Evolutionary conservation across 768 basidiomycete genomes (phyloP).

Genomic region (Botryobasidium botryosum): DNA sequence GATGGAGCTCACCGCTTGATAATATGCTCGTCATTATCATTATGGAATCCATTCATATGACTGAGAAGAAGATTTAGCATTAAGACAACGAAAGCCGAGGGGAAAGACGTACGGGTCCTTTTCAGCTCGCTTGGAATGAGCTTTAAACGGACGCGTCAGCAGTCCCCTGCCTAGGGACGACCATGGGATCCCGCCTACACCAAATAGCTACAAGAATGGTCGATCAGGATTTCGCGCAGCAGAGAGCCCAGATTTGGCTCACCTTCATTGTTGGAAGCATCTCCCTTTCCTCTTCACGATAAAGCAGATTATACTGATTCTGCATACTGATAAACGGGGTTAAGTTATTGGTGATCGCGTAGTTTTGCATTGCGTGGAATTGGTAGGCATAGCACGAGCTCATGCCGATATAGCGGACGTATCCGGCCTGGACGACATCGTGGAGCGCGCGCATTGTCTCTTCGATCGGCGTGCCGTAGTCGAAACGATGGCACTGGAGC

Average conservation of each 20-base stretch:
- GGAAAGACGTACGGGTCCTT: constrained; percentile 1
- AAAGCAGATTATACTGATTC: constrained; percentile 4
- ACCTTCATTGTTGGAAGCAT: constrained; percentile 5
- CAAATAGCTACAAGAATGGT: constrained; percentile 3
- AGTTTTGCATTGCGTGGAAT: no score
- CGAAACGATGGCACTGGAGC: constrained; percentile 30
- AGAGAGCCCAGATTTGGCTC: no score
- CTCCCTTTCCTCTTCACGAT: constrained; percentile 9
- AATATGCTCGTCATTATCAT: no score
- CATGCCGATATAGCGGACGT: no score
- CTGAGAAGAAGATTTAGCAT: no score
- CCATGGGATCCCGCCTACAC: constrained; percentile 8
- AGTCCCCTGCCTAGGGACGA: constrained; percentile 5
- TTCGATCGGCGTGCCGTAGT: constrained; percentile 35
- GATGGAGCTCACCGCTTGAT: neutral
- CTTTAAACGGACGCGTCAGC: constrained; percentile 2
- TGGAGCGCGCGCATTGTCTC: no score
- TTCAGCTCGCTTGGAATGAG: neutral
- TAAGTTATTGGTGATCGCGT: neutral
- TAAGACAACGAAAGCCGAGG: no score
- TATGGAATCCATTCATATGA: no score
- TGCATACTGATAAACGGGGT: constrained; percentile 6
- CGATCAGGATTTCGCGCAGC: no score
- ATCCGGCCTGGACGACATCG: no score
- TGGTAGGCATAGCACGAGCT: no score